A percentile compares a stretch with the other conserved stretches of the same genome.
These are phyloP conservation scores for Tardiomyces blankii DNA, from an alignment of 1,139 yeast species.

Conservation along the genomic window DNA sequence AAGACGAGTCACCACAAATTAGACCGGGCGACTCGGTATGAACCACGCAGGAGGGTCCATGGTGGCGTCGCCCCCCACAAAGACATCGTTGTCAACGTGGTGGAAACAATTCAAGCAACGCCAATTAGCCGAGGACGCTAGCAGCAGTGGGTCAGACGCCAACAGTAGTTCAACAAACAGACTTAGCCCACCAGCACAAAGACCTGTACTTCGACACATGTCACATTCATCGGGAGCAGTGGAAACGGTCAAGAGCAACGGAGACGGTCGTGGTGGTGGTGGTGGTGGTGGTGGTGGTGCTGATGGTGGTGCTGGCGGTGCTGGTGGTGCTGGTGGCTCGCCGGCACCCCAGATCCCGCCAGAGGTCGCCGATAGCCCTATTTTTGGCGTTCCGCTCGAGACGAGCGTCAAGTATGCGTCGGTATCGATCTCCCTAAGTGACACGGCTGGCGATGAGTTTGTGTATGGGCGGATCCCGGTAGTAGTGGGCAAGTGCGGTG, in stretches of 20 bases:
- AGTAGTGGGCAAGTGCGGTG: constrained; percentile 94
- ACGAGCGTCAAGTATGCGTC: constrained; percentile 64
- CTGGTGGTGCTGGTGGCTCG: constrained; percentile 1
- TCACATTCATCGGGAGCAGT: constrained; percentile 19
- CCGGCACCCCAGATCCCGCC: constrained; percentile 9
- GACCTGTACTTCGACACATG: constrained; percentile 21
- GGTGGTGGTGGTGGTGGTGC: neutral
- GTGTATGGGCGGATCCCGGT: constrained; percentile 75
- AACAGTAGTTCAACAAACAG: neutral
- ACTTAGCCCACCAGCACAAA: neutral
- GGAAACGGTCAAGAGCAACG: neutral
- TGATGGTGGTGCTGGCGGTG: too few species aligned
- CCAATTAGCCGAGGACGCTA: constrained; percentile 5
- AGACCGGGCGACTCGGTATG: neutral
- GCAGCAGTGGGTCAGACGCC: neutral
- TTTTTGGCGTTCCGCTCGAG: constrained; percentile 78
- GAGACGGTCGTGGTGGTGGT: neutral
- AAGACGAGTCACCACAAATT: neutral
- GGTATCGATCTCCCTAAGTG: constrained; percentile 57
- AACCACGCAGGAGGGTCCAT: constrained; percentile 1
- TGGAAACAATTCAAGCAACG: constrained; percentile 33
- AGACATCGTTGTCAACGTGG: constrained; percentile 28
- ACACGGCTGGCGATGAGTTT: constrained; percentile 38
- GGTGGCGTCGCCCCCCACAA: constrained; percentile 22
- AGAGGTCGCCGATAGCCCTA: constrained; percentile 28